These are phyloP conservation scores for Rosa rugosa DNA, from an alignment of 306 rosid genomes.

Conservation along the genomic window DNA sequence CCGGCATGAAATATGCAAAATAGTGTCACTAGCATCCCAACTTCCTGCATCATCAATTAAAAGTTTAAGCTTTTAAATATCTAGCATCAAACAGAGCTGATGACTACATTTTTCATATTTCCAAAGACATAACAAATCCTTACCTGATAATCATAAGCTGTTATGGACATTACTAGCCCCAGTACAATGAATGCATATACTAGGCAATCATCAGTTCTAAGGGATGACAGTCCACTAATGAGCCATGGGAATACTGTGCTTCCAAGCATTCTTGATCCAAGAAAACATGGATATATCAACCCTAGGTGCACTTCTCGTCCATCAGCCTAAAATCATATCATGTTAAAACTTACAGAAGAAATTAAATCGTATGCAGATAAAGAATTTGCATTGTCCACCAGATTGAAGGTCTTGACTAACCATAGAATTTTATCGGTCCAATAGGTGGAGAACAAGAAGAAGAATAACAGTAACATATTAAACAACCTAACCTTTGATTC, in stretches of 20 bases:
- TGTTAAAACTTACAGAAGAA: neutral
- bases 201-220: slow-evolving; percentile 78
- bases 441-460: too few species aligned
- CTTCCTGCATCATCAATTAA: slow-evolving; percentile 59
- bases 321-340: slow-evolving; percentile 67
- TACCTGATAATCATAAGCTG: slow-evolving; percentile 93
- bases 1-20: slow-evolving; percentile 82
- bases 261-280: slow-evolving; percentile 93
- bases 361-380: slow-evolving; percentile 2
- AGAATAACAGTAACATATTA: too few species aligned
- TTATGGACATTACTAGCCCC: slow-evolving; percentile 64
- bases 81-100: slow-evolving; percentile 17
- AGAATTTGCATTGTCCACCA: slow-evolving; percentile 3
- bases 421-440: too few species aligned
- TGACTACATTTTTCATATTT: slow-evolving; percentile 18
- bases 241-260: slow-evolving; percentile 85
- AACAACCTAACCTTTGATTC: too few species aligned
- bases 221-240: slow-evolving; percentile 62
- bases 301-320: slow-evolving; percentile 93
- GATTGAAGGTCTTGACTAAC: neutral
- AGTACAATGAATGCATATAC: slow-evolving; percentile 49
- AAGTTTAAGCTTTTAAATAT: slow-evolving; percentile 21
- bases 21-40: slow-evolving; percentile 64
- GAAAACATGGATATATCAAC: slow-evolving; percentile 72
- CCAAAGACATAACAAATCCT: slow-evolving; percentile 11